Conservation (phyloP, 345 rosid species). For the Populus alba region DNA sequence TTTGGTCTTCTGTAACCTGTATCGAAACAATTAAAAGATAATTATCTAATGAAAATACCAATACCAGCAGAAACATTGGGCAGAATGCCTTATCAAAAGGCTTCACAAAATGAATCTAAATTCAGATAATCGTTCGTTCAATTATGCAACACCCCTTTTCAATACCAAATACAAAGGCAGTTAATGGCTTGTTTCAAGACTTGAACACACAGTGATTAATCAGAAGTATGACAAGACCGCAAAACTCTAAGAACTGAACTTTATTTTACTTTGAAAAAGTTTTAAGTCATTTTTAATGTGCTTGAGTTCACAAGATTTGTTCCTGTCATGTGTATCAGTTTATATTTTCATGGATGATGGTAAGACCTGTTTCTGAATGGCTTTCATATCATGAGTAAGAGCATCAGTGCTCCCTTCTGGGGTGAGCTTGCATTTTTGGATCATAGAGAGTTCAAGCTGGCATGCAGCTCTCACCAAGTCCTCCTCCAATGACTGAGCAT, state of each 20-base stretch:
- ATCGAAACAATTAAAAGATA: not conserved
- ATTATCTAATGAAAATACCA: not conserved
- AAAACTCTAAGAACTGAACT: not conserved
- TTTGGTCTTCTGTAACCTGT: constrained; percentile 82
- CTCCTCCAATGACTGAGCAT: constrained; percentile 79
- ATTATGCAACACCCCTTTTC: not conserved
- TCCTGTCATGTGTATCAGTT: not conserved
- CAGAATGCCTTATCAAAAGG: not conserved
- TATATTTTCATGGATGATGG: not conserved
- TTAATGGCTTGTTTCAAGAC: not conserved
- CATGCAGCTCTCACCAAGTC: constrained; percentile 96
- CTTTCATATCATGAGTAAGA: constrained; percentile 92
- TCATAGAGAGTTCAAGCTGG: constrained; percentile 98
- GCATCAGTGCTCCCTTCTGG: constrained; percentile 50
- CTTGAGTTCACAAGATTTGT: not conserved
- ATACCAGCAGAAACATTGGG: not conserved
- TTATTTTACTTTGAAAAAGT: too few species aligned
- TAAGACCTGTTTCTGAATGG: constrained; percentile 80
- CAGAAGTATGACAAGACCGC: not conserved
- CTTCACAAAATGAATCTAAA: not conserved
- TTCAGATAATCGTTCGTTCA: not conserved
- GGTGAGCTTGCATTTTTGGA: constrained; percentile 78
- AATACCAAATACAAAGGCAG: not conserved
- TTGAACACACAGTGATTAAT: not conserved
- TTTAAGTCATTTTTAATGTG: not conserved